Base-by-base conservation (phyloP, 305 asterid species). In the Lippia alba region DNA sequence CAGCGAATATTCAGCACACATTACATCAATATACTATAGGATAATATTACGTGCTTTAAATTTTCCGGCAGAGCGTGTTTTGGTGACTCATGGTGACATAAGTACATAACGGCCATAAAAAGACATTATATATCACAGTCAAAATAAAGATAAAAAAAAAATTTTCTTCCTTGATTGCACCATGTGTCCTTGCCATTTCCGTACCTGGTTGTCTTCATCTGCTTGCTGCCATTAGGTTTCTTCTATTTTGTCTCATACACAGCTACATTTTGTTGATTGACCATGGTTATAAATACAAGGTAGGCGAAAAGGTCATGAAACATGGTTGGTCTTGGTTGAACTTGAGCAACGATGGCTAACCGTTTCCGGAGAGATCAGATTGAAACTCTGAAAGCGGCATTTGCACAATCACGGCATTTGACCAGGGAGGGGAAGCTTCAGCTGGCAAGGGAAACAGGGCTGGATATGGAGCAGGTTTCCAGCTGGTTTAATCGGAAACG, bases 381-480 rank as follows among this genome's bases (percentile, higher is more conserved):
- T 6, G 73, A 78, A 3, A 34, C 58, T 30, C 76, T 78, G 9
- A 60, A 74, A 61, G 30, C 19, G 39, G 79, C 76, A 1, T 78
- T 78, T 30, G 73, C 53, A 54, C 73, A 73, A 34, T 78, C 79
- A 0, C 76, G 64, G 50, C 69, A 51, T 66, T 60, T 73, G 34
- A 73, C 70, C 66, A 78, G 59, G 53, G 67, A 40, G 55, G 73
- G 53, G 73, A 78, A 78, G 67, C 58, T 59, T 20, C 66, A 73
- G 15, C 49, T 78, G 59, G 76, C 46, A 24, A 65, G 56, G 56
- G 51, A n/a, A 0, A 78, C 82, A 61, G 76, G 82, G 73, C 74
- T 78, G 76, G 82, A 78, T 73, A 66, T 78, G 73, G 82, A 78
- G 79, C 82, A 78, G 54, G 41, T 78, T 12, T 10, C 82, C n/a